Evolutionary conservation across 2,329 filamentous ascomycete species (phyloP).

Genomic region (Cercospora nicotianae): DNA sequence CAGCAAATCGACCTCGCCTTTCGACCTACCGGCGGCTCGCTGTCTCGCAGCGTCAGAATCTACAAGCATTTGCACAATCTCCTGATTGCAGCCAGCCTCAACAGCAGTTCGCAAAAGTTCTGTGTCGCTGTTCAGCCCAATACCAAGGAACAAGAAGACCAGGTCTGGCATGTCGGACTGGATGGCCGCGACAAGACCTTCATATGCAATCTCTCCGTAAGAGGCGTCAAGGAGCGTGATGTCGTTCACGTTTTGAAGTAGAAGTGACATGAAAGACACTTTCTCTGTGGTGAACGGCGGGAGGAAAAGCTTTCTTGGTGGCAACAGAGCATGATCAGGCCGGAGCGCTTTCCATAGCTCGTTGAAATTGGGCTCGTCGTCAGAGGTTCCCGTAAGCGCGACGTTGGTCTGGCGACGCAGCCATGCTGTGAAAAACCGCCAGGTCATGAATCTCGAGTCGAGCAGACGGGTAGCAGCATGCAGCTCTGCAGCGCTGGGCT

Average conservation of each 20-base stretch:
- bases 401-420: constrained; percentile 15
- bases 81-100: constrained; percentile 35
- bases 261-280: constrained; percentile 18
- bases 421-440: constrained; percentile 35
- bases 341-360: constrained; percentile 24
- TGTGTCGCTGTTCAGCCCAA: constrained; percentile 30
- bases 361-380: constrained; percentile 5
- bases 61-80: constrained; percentile 31
- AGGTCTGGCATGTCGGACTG: constrained; percentile 24
- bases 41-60: neutral
- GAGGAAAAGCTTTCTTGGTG: constrained; percentile 28
- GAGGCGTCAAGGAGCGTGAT: constrained; percentile 20
- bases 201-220: constrained; percentile 33
- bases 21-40: neutral
- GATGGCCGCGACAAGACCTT: constrained; percentile 36
- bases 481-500: constrained; percentile 19
- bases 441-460: constrained; percentile 39
- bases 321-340: constrained; percentile 25
- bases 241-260: constrained; percentile 16
- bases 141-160: constrained; percentile 28
- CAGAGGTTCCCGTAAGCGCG: neutral
- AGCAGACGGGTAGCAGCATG: constrained; percentile 33
- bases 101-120: constrained; percentile 36
- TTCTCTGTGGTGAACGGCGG: constrained; percentile 21
- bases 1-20: constrained; percentile 32